Evolutionary conservation across 306 rosid genomes (phyloP), one percentile per base, ranked within the genome.

Genomic region (Corylus avellana): DNA sequence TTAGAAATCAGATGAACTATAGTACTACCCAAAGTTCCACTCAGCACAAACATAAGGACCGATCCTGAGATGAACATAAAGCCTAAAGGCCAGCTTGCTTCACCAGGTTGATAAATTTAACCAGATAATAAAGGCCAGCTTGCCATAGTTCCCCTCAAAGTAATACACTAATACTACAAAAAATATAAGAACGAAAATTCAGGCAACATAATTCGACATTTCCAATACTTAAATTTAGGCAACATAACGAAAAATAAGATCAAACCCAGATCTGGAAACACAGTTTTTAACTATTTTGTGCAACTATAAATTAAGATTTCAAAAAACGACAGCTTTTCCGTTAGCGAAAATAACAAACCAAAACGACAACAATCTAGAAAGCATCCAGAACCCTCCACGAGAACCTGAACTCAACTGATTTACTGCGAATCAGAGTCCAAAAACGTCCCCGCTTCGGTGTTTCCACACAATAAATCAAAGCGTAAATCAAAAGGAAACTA

Each of bases 31-130:
- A 51, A 95, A 95, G 83, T 95, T 95, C 99, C 99, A 95, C 76
- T 95, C 99, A 69, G 99, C 99, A 79, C 99, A 95, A 74, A 92
- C 90, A 89, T 95, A 95, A 72, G 99, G 99, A 67, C 99, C 99
- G 88, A 95, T 90, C 86, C 99, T 91, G 66, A 95, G 97, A 84
- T 95, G 91, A 82, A 84, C 90, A 76, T 22, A 22, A 22, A 22
- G 22, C 22, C 22, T 87, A 91, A 7, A 95, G 97, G 63, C 99
- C 99, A 54, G 99, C 98, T 87, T 95, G 96, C 82, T 93, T 90
- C 68, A 91, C 92, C 77, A 95, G 88, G 94, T 87, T 93, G 49
- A 95, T 79, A 88, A 93, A 95, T 84, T 80, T 91, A 78, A 93
- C 98, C 86, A 95, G 86, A 88, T 95, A 22, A 22, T 22, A 22